Conservation (phyloP, 1,284 basidiomycete species). For the Ustilago shanxiensis region DNA sequence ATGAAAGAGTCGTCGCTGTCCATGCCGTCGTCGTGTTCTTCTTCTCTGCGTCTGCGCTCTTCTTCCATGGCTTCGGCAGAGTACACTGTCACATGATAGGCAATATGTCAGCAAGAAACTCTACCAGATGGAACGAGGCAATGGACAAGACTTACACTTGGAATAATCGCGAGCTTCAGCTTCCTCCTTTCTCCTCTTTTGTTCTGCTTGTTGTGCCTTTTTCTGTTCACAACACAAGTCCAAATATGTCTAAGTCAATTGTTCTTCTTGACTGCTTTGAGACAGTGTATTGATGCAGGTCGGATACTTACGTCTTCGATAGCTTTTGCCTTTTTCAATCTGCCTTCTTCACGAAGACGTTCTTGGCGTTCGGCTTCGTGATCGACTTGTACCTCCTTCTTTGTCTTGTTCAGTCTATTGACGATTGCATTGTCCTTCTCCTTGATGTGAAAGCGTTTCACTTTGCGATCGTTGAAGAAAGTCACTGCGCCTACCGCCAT, state of each 20-base stretch:
- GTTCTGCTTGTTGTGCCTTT: conserved; percentile 55
- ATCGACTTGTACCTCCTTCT: conserved; percentile 78
- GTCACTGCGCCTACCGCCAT: conserved; percentile 89
- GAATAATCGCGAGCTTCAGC: conserved; percentile 67
- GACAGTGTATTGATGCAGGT: not conserved
- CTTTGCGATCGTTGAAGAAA: conserved; percentile 87
- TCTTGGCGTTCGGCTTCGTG: conserved; percentile 89
- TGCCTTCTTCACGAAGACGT: conserved; percentile 45
- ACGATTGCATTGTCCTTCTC: conserved; percentile 90
- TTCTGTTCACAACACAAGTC: conserved; percentile 23
- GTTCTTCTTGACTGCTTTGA: not conserved
- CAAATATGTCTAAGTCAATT: not conserved
- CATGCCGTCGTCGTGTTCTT: conserved; percentile 49
- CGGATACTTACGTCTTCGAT: conserved; percentile 50
- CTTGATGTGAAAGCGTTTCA: conserved; percentile 77
- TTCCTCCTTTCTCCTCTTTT: conserved; percentile 75
- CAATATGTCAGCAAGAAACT: not conserved
- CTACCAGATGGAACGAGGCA: not conserved
- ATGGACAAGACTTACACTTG: conserved; percentile 67
- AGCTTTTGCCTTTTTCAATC: conserved; percentile 59
- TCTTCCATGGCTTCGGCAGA: conserved; percentile 63
- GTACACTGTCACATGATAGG: conserved; percentile 45
- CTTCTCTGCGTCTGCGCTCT: conserved; percentile 45
- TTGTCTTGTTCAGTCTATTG: conserved; percentile 95
- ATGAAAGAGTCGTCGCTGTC: conserved; percentile 66